Base-by-base conservation (phyloP, 352 stramenopile genomes). In the Peronospora farinosa region DNA sequence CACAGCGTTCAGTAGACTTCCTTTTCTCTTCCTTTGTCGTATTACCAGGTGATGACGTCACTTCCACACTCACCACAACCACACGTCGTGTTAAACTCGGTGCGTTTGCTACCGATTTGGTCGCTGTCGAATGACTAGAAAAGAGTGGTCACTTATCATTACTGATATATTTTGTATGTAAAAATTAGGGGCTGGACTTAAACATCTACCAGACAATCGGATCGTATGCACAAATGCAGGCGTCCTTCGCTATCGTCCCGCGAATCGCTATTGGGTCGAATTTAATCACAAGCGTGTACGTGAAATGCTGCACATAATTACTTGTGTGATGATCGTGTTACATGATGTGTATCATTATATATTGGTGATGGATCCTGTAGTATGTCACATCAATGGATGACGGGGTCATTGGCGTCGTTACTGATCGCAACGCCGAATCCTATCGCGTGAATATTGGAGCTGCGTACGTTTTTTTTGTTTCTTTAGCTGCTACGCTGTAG, bases 391-490 rank as follows among this genome's bases (percentile, higher is more conserved):
- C 68, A 7, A 70, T 95, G 21, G 84, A 91, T 41, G 95, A 98
- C 59, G 74, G 84, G 15, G 88, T 98, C 16, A 92, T 98, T 53
- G 95, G 91, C 28, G 83, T 98, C 28, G 86, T 98, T 28, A 93
- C 94, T 56, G 94, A 98, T 63, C 75, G 89, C 31, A 95, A 95
- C 41, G 81, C 91, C 11, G 90, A 97, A 51, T 86, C 95, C 33
- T 98, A 98, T 65, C 79, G 92, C n/a, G 79, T 98, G 12, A 92
- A 98, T 55, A 95, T 98, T 40, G 86, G 90, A 45, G 88, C 82
- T 51, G 72, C 88, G 67, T 95, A 95, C 54, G 75, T 90, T 9
- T 5, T 2, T 41, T 39, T 19, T 43, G 1, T 39, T 37, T 16
- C 31, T 23, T 40, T 33, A n/a, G 16, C n/a, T 47, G 21, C 7